Evolutionary conservation across 306 rosid genomes (phyloP).

Genomic region (Quercus alba): DNA sequence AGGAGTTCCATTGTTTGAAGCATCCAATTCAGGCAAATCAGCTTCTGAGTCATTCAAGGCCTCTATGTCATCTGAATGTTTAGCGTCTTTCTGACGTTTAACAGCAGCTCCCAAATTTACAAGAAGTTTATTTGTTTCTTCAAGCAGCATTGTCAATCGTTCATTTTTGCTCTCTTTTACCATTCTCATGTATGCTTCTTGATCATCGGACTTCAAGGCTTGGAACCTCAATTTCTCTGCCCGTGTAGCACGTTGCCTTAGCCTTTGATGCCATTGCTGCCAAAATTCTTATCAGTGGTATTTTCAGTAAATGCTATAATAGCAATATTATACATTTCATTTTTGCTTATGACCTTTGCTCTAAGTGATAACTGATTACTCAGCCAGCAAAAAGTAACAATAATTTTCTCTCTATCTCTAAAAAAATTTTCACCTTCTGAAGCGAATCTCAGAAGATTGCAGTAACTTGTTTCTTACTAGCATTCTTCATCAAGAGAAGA

Average conservation of each 20-base stretch:
- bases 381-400: slow-evolving; percentile 9
- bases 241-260: slow-evolving; percentile 92
- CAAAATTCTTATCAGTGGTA: slow-evolving; percentile 14
- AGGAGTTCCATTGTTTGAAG: slow-evolving; percentile 58
- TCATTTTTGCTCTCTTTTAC: slow-evolving; percentile 99
- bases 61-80: slow-evolving; percentile 74
- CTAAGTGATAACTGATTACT: slow-evolving; percentile 9
- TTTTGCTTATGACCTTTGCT: slow-evolving; percentile 7
- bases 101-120: slow-evolving; percentile 99
- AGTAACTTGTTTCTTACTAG: not conserved
- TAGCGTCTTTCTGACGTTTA: slow-evolving; percentile 93
- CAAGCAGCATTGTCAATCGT: slow-evolving; percentile 83
- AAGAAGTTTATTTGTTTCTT: slow-evolving; percentile 96
- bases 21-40: slow-evolving; percentile 70
- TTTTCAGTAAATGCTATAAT: slow-evolving; percentile 14
- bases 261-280: slow-evolving; percentile 99
- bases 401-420: slow-evolving; percentile 1
- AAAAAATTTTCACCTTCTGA: not conserved
- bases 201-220: slow-evolving; percentile 97
- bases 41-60: slow-evolving; percentile 76
- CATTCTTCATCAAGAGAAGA: not conserved
- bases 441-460: not conserved
- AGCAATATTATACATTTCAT: not conserved
- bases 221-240: slow-evolving; percentile 98
- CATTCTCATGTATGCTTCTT: slow-evolving; percentile 99